Evolutionary conservation across 805 yeast genomes (phyloP), one percentile per base, ranked within the genome.

Genomic region (Ogataea corticis): DNA sequence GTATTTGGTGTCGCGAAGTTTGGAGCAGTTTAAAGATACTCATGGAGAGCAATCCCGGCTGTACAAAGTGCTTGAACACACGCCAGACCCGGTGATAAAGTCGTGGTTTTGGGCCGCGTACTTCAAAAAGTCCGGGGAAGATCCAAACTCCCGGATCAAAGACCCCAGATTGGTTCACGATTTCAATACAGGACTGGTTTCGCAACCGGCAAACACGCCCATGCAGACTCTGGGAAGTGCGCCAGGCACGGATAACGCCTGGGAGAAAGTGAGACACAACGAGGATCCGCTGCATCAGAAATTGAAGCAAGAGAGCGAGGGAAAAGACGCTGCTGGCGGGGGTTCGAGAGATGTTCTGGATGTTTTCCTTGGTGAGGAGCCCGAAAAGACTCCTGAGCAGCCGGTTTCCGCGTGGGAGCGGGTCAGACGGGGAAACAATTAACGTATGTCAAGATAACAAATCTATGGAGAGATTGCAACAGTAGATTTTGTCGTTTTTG

Each of bases 81-180:
- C 63, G 2, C 67, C 67, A 59, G 56, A 53, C 36, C 63, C 60
- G 7, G 38, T 57, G 15, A 43, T 49, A 6, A 56, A 62, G 31
- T 42, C 63, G 16, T 57, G 47, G 17, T 58, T 60, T 33, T 78
- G 82, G 81, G 66, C 75, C 33, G 55, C 71, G 18, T 84, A 84
- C 59, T 83, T 76, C 59, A 66, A 70, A 38, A 62, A 70, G 47
- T 74, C 86, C 0, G 67, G 72, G 31, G 69, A 69, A 14, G 76
- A 83, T 52, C 80, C 83, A 0, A 71, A 69, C 16, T 70, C 70
- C 39, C 68, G 76, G 31, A 63, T 83, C 52, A 76, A 75, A 44
- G 84, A 83, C 55, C 90, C 90, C 5, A 65, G 73, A 54, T 18
- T 35, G 3, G 21, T 41, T 15, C 33, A 38, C 29, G 48, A 41